phyloP scores from a whole-genome alignment of 2,329 filamentous ascomycete species.

The Colletotrichum tropicicola region DNA sequence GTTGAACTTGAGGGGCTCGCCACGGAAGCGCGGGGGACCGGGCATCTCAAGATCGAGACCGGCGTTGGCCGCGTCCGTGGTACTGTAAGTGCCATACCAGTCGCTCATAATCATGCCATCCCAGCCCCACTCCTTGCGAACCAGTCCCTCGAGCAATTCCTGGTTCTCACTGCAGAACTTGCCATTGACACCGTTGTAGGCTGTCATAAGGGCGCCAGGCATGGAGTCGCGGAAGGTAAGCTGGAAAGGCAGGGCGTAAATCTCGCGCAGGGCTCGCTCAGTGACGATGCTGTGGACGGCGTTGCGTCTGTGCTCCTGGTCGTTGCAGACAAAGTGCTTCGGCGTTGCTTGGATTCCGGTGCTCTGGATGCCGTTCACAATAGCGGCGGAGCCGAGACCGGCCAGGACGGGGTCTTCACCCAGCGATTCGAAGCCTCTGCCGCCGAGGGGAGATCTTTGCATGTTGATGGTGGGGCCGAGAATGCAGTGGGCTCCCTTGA shows the following conservation, averaged over 20 bases:
- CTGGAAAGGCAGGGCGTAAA: constrained; percentile 67
- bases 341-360: constrained; percentile 65
- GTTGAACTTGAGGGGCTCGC: constrained; percentile 60
- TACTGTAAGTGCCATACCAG: constrained; percentile 67
- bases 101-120: constrained; percentile 67
- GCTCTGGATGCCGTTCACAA: constrained; percentile 64
- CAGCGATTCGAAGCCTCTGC: constrained; percentile 68
- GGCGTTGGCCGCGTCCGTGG: constrained; percentile 57
- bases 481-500: constrained; percentile 66
- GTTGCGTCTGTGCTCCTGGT: constrained; percentile 67
- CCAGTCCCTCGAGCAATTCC: constrained; percentile 58
- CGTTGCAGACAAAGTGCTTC: constrained; percentile 71
- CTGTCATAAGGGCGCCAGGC: constrained; percentile 66
- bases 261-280: constrained; percentile 64
- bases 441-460: constrained; percentile 67
- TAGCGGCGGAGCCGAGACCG: constrained; percentile 61
- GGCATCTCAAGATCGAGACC: constrained; percentile 70
- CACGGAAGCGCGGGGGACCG: constrained; percentile 60
- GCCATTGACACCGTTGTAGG: constrained; percentile 68
- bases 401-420: constrained; percentile 67
- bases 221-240: constrained; percentile 60
- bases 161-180: constrained; percentile 63
- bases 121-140: constrained; percentile 67
- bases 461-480: constrained; percentile 72
- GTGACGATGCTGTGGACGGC: constrained; percentile 64